Evolutionary conservation across 306 rosid genomes (phyloP), one percentile per base, ranked within the genome.

Genomic region (Vigna angularis): DNA sequence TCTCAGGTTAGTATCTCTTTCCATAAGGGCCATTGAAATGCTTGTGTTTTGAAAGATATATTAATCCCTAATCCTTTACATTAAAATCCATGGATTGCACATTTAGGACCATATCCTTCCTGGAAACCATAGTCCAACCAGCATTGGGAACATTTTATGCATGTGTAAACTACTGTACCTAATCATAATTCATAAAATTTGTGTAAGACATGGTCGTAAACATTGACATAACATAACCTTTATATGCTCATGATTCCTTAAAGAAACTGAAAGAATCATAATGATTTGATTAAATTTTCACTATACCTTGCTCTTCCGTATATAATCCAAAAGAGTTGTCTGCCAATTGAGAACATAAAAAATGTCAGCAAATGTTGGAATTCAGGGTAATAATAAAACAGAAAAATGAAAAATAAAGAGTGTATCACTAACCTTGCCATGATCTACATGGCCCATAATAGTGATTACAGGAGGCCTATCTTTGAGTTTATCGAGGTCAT

Each of bases 371-470:
- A 76, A 68, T n/a, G 75, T 79, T 67, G 58, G 66, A 75, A 67
- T 13, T 52, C 73, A 74, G 6, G 66, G 18, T 72, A 45, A 26
- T 26, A 86, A 64, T 7, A 40, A 72, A 55, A 38, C 55, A 68
- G 59, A 47, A 20, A 66, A 55, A 47, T 58, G 66, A 85, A 72
- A 51, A 64, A 67, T 18, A 70, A 40, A 62, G 38, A 58, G 30
- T 38, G 72, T 56, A 67, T 16, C 69, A 64, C 77, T 56, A 79
- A 91, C 98, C 90, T 95, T 95, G 88, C 99, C 99, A 44, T 95
- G 99, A 89, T 93, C 99, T 63, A 95, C 99, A 70, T 95, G 99
- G 55, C 99, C 99, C 99, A 95, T 95, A 69, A 95, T 95, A 61
- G 99, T 95, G 45, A 95, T 88, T 30, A 95, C 97, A 58, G 99